Evolutionary conservation across 2,329 filamentous ascomycete species (phyloP).

Genomic region (Exophiala oligosperma): DNA sequence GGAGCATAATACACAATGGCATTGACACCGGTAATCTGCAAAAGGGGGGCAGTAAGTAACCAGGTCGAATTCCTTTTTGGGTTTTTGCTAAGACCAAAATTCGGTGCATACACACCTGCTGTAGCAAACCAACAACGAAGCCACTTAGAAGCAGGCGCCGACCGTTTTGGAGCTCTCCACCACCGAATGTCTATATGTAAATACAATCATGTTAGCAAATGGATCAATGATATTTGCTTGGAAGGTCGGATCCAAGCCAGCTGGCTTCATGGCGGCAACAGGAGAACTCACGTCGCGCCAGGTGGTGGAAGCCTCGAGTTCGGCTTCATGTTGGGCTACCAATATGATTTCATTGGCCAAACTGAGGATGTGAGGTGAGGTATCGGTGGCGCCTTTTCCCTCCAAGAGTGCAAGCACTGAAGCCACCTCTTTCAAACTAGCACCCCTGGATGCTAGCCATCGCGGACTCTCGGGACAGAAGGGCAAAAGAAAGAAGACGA

Average conservation of each 20-base stretch:
- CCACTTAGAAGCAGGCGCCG: conserved; percentile 1
- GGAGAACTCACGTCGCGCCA: neutral
- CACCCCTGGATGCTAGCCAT: neutral
- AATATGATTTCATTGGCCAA: neutral
- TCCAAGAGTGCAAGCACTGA: neutral
- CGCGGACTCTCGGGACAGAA: conserved; percentile 7
- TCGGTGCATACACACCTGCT: neutral
- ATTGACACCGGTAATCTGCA: conserved; percentile 3
- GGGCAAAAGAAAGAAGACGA: conserved; percentile 2
- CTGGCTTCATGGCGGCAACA: neutral
- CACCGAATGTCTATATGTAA: neutral
- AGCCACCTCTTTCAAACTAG: neutral
- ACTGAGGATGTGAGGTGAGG: neutral
- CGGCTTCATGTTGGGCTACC: conserved; percentile 2
- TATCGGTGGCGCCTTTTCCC: neutral
- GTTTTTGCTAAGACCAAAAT: too few species aligned
- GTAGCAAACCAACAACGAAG: neutral
- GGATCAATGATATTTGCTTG: too few species aligned
- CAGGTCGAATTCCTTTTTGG: too few species aligned
- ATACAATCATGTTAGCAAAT: too few species aligned
- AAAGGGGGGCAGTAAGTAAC: too few species aligned
- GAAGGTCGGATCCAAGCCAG: too few species aligned
- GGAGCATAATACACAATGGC: conserved; percentile 7
- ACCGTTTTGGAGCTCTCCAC: conserved; percentile 2
- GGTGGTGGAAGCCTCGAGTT: neutral